These are phyloP conservation scores for Meira miltonrushii DNA, from an alignment of 1,284 basidiomycete genomes.

Conservation along the genomic window DNA sequence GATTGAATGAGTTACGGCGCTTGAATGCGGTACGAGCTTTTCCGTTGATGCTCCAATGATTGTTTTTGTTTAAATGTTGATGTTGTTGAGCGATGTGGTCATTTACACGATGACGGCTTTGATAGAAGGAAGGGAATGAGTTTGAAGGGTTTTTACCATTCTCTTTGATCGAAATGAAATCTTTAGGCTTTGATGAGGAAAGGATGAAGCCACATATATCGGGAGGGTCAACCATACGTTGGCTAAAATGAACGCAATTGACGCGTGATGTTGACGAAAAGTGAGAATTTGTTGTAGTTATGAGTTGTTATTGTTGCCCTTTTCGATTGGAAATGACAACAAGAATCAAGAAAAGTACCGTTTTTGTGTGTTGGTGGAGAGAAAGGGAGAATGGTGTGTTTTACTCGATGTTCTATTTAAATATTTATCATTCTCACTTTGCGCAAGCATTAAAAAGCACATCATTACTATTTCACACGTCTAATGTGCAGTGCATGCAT, in stretches of 20 bases:
- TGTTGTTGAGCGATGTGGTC: too few species aligned
- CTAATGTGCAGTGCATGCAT: too few species aligned
- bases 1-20: too few species aligned
- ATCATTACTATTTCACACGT: too few species aligned
- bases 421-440: too few species aligned
- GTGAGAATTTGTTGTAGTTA: neutral
- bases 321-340: neutral
- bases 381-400: neutral
- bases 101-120: neutral
- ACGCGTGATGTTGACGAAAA: neutral
- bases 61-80: too few species aligned
- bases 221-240: conserved; percentile 7
- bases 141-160: neutral
- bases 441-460: too few species aligned
- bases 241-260: neutral
- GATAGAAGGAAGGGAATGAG: neutral
- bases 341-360: neutral
- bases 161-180: neutral
- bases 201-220: neutral
- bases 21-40: too few species aligned
- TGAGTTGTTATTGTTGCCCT: neutral
- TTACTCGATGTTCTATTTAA: too few species aligned
- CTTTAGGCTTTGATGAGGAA: neutral
- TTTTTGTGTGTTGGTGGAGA: neutral
- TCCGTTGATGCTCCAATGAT: too few species aligned